Evolutionary conservation across 1,284 basidiomycete genomes (phyloP).

Genomic region (Athelia psychrophila): DNA sequence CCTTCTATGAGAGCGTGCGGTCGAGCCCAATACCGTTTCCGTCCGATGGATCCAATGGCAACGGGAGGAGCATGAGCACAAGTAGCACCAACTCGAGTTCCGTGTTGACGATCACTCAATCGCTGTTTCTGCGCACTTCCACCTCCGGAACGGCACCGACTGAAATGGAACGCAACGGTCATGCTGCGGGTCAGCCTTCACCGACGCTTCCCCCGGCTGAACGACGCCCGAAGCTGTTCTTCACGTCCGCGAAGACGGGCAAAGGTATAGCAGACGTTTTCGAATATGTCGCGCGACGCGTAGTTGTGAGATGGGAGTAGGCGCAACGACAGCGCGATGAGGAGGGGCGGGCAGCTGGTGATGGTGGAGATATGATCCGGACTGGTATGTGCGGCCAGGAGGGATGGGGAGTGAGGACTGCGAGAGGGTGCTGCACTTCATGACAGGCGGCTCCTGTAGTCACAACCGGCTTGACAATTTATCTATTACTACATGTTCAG

Average conservation of each 20-base stretch:
- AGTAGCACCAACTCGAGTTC: neutral
- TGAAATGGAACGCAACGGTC: neutral
- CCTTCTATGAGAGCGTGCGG: conserved; percentile 8
- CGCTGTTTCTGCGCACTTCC: neutral
- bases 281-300: conserved; percentile 61
- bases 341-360: neutral
- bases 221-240: conserved; percentile 57
- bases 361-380: neutral
- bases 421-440: neutral
- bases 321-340: conserved; percentile 38
- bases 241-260: conserved; percentile 74
- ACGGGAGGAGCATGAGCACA: neutral
- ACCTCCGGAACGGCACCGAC: neutral
- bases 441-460: neutral
- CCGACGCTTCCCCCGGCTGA: neutral
- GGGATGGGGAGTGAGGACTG: neutral
- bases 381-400: conserved; percentile 13
- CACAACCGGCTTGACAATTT: too few species aligned
- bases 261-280: conserved; percentile 67
- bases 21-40: neutral
- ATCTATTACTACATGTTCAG: too few species aligned
- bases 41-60: neutral
- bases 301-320: conserved; percentile 58
- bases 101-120: neutral
- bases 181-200: neutral